Percentiles rank a stretch among this genome's conserved stretches.
phyloP scores from a whole-genome alignment of 2,329 filamentous ascomycete species.

The Ophiostoma ips region DNA sequence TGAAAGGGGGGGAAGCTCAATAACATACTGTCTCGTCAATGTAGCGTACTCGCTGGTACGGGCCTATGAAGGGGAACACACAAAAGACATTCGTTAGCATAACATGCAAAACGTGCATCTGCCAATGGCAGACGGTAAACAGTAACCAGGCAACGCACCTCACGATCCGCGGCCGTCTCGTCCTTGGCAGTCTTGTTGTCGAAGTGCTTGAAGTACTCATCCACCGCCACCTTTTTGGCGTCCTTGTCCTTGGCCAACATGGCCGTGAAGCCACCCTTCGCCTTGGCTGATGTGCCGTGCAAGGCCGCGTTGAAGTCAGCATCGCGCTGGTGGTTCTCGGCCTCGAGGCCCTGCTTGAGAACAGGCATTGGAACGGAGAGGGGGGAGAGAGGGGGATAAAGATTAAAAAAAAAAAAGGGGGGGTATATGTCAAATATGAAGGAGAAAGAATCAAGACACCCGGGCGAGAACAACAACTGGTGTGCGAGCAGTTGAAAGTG shows the following conservation, averaged over 20 bases:
- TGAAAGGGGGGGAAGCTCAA: no score
- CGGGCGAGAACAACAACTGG: no score
- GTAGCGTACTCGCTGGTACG: constrained; percentile 83
- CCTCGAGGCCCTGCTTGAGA: constrained; percentile 42
- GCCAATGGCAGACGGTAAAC: not conserved
- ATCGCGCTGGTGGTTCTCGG: constrained; percentile 74
- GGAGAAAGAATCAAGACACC: no score
- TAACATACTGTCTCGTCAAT: constrained; percentile 66
- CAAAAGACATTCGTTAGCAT: not conserved
- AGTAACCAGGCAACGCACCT: constrained; percentile 36
- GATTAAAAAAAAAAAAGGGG: no score
- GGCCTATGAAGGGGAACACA: constrained; percentile 40
- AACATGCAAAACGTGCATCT: not conserved
- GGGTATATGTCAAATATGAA: not conserved
- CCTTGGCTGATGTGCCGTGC: constrained; percentile 59
- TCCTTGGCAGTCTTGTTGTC: constrained; percentile 58
- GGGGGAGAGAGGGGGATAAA: not conserved
- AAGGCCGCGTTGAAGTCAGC: constrained; percentile 80
- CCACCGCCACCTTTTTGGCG: constrained; percentile 46
- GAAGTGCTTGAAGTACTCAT: constrained; percentile 82
- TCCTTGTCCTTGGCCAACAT: constrained; percentile 68
- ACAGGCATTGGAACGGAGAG: constrained; percentile 1
- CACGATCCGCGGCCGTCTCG: constrained; percentile 72
- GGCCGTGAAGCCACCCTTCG: constrained; percentile 60
- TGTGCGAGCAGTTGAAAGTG: not conserved